Conservation (phyloP, 2,329 filamentous ascomycete species). For the Akanthomyces uredinophilus region DNA sequence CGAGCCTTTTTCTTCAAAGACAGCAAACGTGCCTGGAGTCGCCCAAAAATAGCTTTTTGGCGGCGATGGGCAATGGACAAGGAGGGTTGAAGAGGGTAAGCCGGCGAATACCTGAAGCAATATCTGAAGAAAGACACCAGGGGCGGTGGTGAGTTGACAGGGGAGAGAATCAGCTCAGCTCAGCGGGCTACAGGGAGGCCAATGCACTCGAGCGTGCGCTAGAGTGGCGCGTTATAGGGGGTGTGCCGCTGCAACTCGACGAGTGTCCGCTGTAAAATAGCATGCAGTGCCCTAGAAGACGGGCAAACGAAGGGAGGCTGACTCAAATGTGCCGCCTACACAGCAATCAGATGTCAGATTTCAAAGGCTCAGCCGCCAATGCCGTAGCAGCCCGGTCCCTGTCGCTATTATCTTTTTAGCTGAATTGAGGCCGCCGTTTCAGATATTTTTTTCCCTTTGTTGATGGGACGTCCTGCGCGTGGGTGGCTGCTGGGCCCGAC, state of each 20-base stretch:
- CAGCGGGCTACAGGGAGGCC: not conserved
- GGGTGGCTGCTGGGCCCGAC: not conserved
- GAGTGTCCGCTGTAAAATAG: not conserved
- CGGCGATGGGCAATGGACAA: not conserved
- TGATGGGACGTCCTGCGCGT: not conserved
- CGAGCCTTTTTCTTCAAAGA: not conserved
- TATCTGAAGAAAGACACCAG: not conserved
- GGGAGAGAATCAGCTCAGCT: not conserved
- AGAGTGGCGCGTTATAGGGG: not conserved
- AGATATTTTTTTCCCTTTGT: not conserved
- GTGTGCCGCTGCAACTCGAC: not conserved
- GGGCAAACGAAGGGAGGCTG: not conserved
- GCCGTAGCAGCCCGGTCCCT: not conserved
- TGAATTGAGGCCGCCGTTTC: not conserved
- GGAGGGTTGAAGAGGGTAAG: not conserved
- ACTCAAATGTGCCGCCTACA: not conserved
- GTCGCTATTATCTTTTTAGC: not conserved
- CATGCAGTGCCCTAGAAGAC: not conserved
- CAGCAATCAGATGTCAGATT: slow-evolving; percentile 2
- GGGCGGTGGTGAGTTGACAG: not conserved
- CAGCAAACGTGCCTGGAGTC: not conserved
- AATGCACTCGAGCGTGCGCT: not conserved
- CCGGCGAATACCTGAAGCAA: not conserved
- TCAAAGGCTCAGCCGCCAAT: not conserved
- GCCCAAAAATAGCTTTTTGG: not conserved